These are phyloP conservation scores for Aquanectria penicillioides DNA, from an alignment of 2,329 filamentous ascomycete species.

Conservation along the genomic window DNA sequence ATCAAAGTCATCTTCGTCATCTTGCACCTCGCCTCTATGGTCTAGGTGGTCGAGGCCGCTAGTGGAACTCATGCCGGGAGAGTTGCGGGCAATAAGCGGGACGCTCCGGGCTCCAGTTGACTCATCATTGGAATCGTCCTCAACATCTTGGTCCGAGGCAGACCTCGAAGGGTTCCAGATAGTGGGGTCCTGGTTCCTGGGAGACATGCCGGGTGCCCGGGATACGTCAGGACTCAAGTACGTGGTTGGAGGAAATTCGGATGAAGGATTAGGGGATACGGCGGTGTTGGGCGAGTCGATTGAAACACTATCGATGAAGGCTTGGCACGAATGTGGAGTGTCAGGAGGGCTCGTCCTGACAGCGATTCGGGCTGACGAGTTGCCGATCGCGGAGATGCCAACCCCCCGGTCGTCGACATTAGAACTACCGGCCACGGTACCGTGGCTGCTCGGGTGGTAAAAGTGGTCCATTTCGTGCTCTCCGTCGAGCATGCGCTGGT, in stretches of 20 bases:
- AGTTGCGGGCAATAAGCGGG: conserved; percentile 12
- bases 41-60: conserved; percentile 19
- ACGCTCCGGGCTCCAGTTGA: conserved; percentile 9
- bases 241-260: background rate
- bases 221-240: conserved; percentile 25
- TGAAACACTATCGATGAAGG: conserved; percentile 23
- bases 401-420: conserved; percentile 16
- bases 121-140: background rate
- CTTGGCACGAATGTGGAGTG: conserved; percentile 35
- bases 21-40: conserved; percentile 25
- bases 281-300: conserved; percentile 1
- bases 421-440: background rate
- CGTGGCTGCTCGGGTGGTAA: conserved; percentile 5
- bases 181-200: conserved; percentile 15
- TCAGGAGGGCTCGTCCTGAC: conserved; percentile 30
- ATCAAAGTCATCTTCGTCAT: conserved; percentile 41
- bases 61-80: background rate
- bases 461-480: conserved; percentile 35
- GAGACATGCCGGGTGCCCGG: background rate
- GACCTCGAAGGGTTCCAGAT: conserved; percentile 39
- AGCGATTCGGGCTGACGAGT: conserved; percentile 19
- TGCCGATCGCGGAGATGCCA: conserved; percentile 28
- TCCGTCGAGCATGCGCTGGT: conserved; percentile 31
- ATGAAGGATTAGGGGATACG: background rate
- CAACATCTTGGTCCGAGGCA: conserved; percentile 9